A percentile compares a stretch with the other conserved stretches of the same genome.
Evolutionary conservation across 352 stramenopile genomes (phyloP).

Genomic region (Peronospora farinosa): DNA sequence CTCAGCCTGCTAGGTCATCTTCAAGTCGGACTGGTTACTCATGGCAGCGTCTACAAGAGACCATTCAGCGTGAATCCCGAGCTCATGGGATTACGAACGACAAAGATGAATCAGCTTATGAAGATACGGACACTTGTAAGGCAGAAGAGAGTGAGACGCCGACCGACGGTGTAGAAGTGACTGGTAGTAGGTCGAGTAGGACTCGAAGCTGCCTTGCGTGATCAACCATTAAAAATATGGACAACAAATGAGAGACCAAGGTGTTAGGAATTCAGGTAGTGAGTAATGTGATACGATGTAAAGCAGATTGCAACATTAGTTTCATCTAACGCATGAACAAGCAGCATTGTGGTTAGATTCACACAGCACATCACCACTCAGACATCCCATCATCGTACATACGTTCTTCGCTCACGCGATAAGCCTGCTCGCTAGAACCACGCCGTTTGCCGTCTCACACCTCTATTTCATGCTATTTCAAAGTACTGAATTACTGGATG

Average conservation of each 20-base stretch:
- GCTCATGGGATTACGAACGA: constrained; percentile 49
- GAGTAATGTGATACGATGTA: constrained; percentile 15
- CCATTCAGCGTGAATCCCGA: constrained; percentile 56
- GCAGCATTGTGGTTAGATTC: constrained; percentile 6
- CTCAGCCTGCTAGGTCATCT: constrained; percentile 8
- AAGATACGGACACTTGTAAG: constrained; percentile 20
- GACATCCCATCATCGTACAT: constrained; percentile 10
- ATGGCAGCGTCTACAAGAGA: constrained; percentile 72
- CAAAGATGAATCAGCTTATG: constrained; percentile 31
- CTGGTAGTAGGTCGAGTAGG: constrained; percentile 12
- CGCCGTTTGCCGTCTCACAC: constrained; percentile 2
- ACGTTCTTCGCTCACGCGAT: constrained; percentile 4
- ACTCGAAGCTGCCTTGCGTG: constrained; percentile 23
- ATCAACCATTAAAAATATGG: constrained; percentile 4
- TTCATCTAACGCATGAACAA: constrained; percentile 16
- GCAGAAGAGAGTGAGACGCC: constrained; percentile 12
- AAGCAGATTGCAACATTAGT: constrained; percentile 12
- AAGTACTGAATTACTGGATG: constrained; percentile 37
- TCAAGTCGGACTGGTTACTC: constrained; percentile 49
- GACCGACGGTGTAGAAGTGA: constrained; percentile 3
- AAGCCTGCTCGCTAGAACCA: neutral
- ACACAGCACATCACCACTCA: neutral
- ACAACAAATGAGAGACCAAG: constrained; percentile 10
- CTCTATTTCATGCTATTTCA: constrained; percentile 25
- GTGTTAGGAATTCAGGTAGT: constrained; percentile 19